Base-by-base conservation (phyloP, 768 basidiomycete genomes). In the Imleria badia region DNA sequence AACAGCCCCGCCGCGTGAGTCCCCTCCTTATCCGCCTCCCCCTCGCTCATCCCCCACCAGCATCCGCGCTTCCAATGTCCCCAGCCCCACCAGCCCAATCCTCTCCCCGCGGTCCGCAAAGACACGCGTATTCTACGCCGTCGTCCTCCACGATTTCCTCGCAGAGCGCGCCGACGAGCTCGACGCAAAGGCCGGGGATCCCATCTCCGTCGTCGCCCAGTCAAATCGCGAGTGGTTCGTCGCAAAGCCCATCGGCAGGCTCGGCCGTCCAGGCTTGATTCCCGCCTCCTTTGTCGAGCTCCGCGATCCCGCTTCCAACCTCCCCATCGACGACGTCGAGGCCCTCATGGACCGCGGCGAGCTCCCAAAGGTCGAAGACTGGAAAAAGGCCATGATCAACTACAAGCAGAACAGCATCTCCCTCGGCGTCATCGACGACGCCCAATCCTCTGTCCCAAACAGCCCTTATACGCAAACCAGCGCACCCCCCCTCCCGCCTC, bases 161-260 rank as follows among this genome's bases (percentile, higher is more conserved):
- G 95, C 97, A n/a, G 97, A 99, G 72, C 83, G 97, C 42, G 82
- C 91, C 5, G 97, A 99, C 68, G 97, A 99, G 66, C 84, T 99
- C 43, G 95, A 96, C 56, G 96, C 96, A 2, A 94, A 89, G 65
- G 83, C 87, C 1, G 96, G 95, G 34, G 97, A 99, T 65, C 81
- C 91, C 9, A 91, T 99, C 67, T 90, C 95, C 17, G 93, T 99
- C 56, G 97, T 98, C 52, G 97, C 97, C 0, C 97, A 98, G 71
- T 98, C 95, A n/a, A 99, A 98, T 67, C 92, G 94, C 60, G 97
- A 99, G 71, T 99, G 97, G 97, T 98, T 98, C 71, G 97, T 99
- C 45, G 97, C 97, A 26, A 99, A 99, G 73, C 94, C 96, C 13
- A 99, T 99, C 64, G 94, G 94, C 38, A 81, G 85, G 51, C 82